These are phyloP conservation scores for Priceomyces carsonii DNA, from an alignment of 805 yeast species.

Conservation along the genomic window DNA sequence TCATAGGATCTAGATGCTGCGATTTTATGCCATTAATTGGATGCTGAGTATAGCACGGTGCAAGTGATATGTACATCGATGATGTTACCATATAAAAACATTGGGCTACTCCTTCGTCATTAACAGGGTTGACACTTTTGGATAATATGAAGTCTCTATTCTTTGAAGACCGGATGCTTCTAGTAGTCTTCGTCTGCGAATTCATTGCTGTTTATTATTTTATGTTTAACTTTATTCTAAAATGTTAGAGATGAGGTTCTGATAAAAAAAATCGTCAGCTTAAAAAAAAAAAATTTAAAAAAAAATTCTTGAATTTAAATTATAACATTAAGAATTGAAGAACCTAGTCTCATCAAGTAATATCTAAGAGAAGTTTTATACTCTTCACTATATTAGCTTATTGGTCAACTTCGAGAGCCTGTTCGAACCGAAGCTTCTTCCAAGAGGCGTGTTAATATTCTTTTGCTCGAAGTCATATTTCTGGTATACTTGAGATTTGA, in stretches of 20 bases:
- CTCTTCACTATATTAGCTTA: slow-evolving; percentile 16
- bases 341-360: no score
- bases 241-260: slow-evolving; percentile 7
- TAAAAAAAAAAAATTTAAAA: slow-evolving; percentile 1
- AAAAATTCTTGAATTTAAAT: slow-evolving; percentile 1
- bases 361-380: no score
- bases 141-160: slow-evolving; percentile 18
- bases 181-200: no score
- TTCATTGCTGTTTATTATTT: no score
- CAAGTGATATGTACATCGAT: slow-evolving; percentile 77
- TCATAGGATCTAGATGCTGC: slow-evolving; percentile 87
- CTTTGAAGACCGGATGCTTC: slow-evolving; percentile 9
- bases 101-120: slow-evolving; percentile 53
- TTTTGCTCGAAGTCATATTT: neutral
- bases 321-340: no score
- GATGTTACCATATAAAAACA: slow-evolving; percentile 67
- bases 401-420: slow-evolving; percentile 21
- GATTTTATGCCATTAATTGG: slow-evolving; percentile 79
- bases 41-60: slow-evolving; percentile 71
- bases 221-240: no score
- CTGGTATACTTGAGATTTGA: slow-evolving; percentile 16
- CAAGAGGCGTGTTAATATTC: slow-evolving; percentile 1
- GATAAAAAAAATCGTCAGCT: slow-evolving; percentile 2
- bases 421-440: slow-evolving; percentile 2
- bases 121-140: slow-evolving; percentile 37